Evolutionary conservation across 1,284 basidiomycete species (phyloP).

Genomic region (Malassezia cuniculi): DNA sequence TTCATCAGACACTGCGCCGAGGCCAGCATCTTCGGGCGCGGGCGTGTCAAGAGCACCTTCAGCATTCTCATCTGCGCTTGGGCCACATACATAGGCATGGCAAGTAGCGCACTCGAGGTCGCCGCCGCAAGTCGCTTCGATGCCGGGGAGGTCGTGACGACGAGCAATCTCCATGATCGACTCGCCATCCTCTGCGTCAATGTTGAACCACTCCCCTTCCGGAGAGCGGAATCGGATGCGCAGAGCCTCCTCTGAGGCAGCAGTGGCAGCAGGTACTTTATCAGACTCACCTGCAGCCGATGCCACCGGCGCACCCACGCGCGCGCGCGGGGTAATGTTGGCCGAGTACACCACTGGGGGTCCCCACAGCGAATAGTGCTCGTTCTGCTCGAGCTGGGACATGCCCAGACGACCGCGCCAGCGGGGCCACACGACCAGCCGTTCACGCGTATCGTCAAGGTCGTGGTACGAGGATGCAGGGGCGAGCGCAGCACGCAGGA

Average conservation of each 20-base stretch:
- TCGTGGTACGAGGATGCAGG: conserved; percentile 40
- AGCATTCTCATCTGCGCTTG: conserved; percentile 12
- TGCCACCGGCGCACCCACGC: conserved; percentile 4
- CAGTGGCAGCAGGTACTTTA: not conserved
- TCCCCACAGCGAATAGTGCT: conserved; percentile 35
- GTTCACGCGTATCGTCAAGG: conserved; percentile 24
- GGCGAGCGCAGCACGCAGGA: conserved; percentile 31
- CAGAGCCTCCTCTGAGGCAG: not conserved
- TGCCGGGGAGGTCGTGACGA: conserved; percentile 27
- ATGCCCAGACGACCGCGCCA: conserved; percentile 45
- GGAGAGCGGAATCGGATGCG: conserved; percentile 22
- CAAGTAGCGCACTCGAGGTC: conserved; percentile 39
- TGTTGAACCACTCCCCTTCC: conserved; percentile 20
- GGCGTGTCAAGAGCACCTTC: conserved; percentile 2
- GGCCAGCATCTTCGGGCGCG: not conserved
- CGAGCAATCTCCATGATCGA: conserved; percentile 36
- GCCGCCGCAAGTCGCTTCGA: conserved; percentile 42
- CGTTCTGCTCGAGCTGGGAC: conserved; percentile 20
- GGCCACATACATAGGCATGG: conserved; percentile 22
- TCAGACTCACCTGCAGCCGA: not conserved
- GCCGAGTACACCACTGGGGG: conserved; percentile 25
- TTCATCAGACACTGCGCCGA: conserved; percentile 10
- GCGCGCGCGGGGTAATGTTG: conserved; percentile 19
- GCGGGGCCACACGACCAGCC: conserved; percentile 36
- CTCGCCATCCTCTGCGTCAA: conserved; percentile 34